Base-by-base conservation (phyloP, 768 basidiomycete genomes). In the Xerocomellus dryophilus region DNA sequence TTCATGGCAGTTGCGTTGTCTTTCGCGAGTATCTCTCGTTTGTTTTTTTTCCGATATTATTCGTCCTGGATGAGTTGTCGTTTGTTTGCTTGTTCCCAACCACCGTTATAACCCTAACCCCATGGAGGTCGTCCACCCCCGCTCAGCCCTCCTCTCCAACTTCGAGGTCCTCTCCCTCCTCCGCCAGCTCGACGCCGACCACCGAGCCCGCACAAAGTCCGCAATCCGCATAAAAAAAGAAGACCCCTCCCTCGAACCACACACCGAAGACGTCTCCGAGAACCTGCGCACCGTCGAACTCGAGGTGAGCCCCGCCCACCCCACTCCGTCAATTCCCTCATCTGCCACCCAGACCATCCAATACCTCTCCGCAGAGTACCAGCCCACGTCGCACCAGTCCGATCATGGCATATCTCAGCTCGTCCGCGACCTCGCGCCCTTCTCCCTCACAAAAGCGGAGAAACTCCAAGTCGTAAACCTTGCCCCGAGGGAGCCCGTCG, bases 391-490 rank as follows among this genome's bases (percentile, higher is more conserved):
- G 0, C 67, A 77, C 9, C 93, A 96, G 69, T 84, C 83, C 2
- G 74, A 80, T 2, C 78, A 80, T 47, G 79, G 82, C 12, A 81
- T 96, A 51, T 71, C 81, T 1, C 74, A 76, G 51, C 83, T 97
- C 12, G 82, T 88, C 17, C 80, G 82, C 52, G 75, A 75, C 36
- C 81, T 98, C 10, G 79, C 81, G 2, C 74, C 81, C 18, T 88
- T 83, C 58, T 78, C 81, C 32, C 74, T 98, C 57, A 95, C 93
- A 2, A 97, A 95, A 62, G 83, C 88, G 3, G 95, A 98, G 76
- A 93, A 94, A 65, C 77, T 97, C 4, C 92, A 95, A 64, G 79
- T 97, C 34, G 85, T 92, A n/a, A 97, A 98, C 64, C 78, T 96
- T 6, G 87, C 86, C 1, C 95, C 95, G 2, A 85, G 82, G 7